Evolutionary conservation across 2,329 filamentous ascomycete genomes (phyloP).

Genomic region (Arachnopeziza araneosa): DNA sequence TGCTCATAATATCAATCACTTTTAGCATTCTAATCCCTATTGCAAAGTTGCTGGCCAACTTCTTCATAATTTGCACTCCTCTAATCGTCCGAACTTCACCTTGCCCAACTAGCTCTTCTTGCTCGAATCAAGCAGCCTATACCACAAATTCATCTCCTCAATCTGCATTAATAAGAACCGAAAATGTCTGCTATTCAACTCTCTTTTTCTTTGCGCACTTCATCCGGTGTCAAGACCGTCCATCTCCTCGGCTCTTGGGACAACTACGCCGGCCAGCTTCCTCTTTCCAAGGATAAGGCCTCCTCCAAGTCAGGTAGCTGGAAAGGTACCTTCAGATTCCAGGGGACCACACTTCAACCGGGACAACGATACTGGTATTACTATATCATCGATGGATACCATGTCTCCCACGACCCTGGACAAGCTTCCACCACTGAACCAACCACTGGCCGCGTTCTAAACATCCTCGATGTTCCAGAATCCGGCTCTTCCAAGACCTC

Average conservation of each 20-base stretch:
- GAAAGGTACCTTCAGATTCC: constrained; percentile 96
- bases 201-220: constrained; percentile 93
- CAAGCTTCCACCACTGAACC: constrained; percentile 86
- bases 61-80: constrained; percentile 48
- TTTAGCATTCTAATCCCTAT: constrained; percentile 30
- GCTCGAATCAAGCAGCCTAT: constrained; percentile 27
- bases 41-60: constrained; percentile 47
- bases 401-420: constrained; percentile 92
- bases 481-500: constrained; percentile 44
- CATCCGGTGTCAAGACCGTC: constrained; percentile 93
- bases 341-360: constrained; percentile 76
- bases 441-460: constrained; percentile 93
- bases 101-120: constrained; percentile 33
- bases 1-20: constrained; percentile 42
- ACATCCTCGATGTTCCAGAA: constrained; percentile 85
- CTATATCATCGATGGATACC: constrained; percentile 99
- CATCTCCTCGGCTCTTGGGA: constrained; percentile 98
- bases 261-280: constrained; percentile 90
- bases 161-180: constrained; percentile 35
- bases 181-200: constrained; percentile 89
- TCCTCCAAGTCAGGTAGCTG: constrained; percentile 84
- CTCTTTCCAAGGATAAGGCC: constrained; percentile 81
- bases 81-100: constrained; percentile 36
- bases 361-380: constrained; percentile 99
- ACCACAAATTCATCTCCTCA: constrained; percentile 23